A percentile compares a stretch with the other conserved stretches of the same genome.
Conservation (phyloP, 1,284 basidiomycete species). For the Phlebopus sp. region DNA sequence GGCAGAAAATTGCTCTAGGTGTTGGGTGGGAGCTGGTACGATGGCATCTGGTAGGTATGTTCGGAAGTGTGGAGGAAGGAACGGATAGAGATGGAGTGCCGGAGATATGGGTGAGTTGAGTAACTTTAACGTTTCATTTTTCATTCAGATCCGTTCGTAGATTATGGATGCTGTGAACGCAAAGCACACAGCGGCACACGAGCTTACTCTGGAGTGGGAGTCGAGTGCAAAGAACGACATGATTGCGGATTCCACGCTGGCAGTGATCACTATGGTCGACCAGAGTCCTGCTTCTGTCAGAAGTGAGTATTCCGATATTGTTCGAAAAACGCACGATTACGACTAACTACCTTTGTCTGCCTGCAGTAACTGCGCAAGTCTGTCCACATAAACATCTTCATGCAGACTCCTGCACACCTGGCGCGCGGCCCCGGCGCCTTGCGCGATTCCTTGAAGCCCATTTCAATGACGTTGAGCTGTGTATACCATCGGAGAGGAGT, state of each 20-base stretch:
- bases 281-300: slow-evolving; percentile 92
- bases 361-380: slow-evolving; percentile 13
- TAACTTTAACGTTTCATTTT: slow-evolving; percentile 2
- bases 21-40: slow-evolving; percentile 89
- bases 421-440: slow-evolving; percentile 60
- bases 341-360: not conserved
- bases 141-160: slow-evolving; percentile 36
- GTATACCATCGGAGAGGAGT: slow-evolving; percentile 62
- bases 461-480: slow-evolving; percentile 85
- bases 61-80: slow-evolving; percentile 83
- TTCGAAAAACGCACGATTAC: not conserved
- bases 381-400: slow-evolving; percentile 7
- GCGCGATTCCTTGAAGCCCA: slow-evolving; percentile 92
- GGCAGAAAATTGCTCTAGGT: slow-evolving; percentile 77
- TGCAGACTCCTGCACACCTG: slow-evolving; percentile 2
- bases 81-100: slow-evolving; percentile 70
- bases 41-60: slow-evolving; percentile 98
- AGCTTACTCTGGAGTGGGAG: slow-evolving; percentile 88
- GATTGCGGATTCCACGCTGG: slow-evolving; percentile 93
- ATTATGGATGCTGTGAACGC: slow-evolving; percentile 90
- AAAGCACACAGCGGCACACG: slow-evolving; percentile 73
- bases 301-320: slow-evolving; percentile 49
- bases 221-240: slow-evolving; percentile 94
- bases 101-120: slow-evolving; percentile 65
- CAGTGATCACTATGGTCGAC: slow-evolving; percentile 87